These are phyloP conservation scores for Geotrichum ghanense DNA, from an alignment of 805 yeast genomes.

Conservation along the genomic window DNA sequence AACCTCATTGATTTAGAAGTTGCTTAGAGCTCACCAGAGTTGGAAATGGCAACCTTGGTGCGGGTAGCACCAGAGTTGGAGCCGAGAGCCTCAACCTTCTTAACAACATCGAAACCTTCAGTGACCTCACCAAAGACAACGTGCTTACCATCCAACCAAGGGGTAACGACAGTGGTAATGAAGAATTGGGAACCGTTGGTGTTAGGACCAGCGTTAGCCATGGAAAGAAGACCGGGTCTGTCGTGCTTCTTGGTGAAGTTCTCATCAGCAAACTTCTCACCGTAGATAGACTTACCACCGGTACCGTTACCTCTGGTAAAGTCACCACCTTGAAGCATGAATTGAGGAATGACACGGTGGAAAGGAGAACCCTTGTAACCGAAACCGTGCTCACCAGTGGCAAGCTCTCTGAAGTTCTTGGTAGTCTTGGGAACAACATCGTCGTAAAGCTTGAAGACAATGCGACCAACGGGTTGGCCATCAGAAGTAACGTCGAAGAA, in stretches of 20 bases:
- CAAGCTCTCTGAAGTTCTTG: constrained; percentile 89
- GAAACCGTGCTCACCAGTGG: constrained; percentile 91
- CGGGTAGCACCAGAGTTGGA: constrained; percentile 55
- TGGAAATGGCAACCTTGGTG: constrained; percentile 50
- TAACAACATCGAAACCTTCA: constrained; percentile 77
- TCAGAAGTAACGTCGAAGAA: constrained; percentile 75
- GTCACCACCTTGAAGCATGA: constrained; percentile 96
- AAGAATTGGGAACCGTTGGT: constrained; percentile 97
- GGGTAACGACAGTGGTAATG: constrained; percentile 78
- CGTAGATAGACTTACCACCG: constrained; percentile 84
- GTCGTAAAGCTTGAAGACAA: constrained; percentile 79
- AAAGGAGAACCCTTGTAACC: constrained; percentile 79
- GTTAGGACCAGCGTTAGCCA: constrained; percentile 98
- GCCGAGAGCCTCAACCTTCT: constrained; percentile 73
- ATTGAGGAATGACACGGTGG: constrained; percentile 96
- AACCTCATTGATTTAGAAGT: neutral
- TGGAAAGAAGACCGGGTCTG: constrained; percentile 74
- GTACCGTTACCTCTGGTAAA: constrained; percentile 79
- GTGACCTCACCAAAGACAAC: constrained; percentile 89
- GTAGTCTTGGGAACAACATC: constrained; percentile 92
- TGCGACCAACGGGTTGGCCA: constrained; percentile 66
- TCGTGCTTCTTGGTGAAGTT: constrained; percentile 60
- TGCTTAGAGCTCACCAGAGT: constrained; percentile 1
- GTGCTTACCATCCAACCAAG: constrained; percentile 91
- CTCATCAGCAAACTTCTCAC: constrained; percentile 67